These are phyloP conservation scores for Beauveria scarabaeidicola DNA, from an alignment of 2,329 filamentous ascomycete genomes.

Conservation along the genomic window DNA sequence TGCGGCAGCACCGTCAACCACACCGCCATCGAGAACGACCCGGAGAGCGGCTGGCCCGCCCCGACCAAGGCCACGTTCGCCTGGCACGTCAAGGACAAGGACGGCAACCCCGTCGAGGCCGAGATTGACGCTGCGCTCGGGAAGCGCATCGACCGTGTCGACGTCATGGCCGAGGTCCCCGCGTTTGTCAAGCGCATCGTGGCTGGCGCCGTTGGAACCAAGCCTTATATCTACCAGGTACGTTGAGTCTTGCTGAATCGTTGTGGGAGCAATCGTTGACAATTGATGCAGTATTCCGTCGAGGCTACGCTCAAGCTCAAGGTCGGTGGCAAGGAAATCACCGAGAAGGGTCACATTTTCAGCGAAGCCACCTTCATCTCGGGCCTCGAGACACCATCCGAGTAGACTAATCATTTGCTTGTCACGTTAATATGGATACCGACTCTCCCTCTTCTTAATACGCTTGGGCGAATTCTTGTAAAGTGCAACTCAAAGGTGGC, in stretches of 20 bases:
- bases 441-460: not conserved
- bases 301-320: conserved; percentile 71
- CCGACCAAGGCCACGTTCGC: conserved; percentile 65
- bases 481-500: conserved; percentile 13
- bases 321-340: conserved; percentile 68
- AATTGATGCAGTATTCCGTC: conserved; percentile 55
- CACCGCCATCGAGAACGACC: conserved; percentile 59
- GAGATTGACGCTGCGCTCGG: conserved; percentile 61
- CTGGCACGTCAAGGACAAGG: conserved; percentile 72
- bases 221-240: conserved; percentile 97
- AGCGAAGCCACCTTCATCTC: conserved; percentile 96
- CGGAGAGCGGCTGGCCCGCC: conserved; percentile 80
- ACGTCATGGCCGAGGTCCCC: conserved; percentile 94
- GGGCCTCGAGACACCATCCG: conserved; percentile 21
- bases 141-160: conserved; percentile 64
- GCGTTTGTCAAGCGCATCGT: conserved; percentile 94
- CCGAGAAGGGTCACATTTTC: conserved; percentile 73
- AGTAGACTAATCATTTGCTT: conserved; percentile 20
- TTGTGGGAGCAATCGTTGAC: too few relatives aligned
- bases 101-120: conserved; percentile 64
- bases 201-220: conserved; percentile 78
- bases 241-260: not conserved
- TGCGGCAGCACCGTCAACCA: conserved; percentile 59
- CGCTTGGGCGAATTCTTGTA: conserved; percentile 3
- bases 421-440: not conserved